These are phyloP conservation scores for Vaccinium myrtillus DNA, from an alignment of 148 eudicot genomes.

Conservation along the genomic window DNA sequence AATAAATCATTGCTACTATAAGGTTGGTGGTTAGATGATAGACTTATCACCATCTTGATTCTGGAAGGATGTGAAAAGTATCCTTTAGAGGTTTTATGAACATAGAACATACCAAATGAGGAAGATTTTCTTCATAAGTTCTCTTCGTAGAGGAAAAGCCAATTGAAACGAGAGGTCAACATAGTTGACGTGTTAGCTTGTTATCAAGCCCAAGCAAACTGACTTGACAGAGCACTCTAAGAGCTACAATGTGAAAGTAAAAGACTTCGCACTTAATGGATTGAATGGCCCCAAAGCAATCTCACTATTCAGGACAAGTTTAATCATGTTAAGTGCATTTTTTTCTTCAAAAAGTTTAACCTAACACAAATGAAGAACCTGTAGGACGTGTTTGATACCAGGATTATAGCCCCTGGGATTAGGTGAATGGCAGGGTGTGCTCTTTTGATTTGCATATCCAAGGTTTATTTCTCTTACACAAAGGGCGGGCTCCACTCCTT, in stretches of 20 bases:
- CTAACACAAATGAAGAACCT: background rate
- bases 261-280: background rate
- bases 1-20: background rate
- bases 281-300: background rate
- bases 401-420: background rate
- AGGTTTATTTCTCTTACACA: background rate
- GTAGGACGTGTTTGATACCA: background rate
- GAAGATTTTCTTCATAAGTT: background rate
- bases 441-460: background rate
- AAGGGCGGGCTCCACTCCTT: background rate
- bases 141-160: background rate
- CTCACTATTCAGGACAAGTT: slow-evolving; percentile 1
- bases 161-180: slow-evolving; percentile 1
- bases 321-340: background rate
- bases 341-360: background rate
- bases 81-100: background rate
- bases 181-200: background rate
- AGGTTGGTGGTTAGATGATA: background rate
- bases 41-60: background rate
- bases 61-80: background rate
- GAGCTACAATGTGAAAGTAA: background rate
- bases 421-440: background rate
- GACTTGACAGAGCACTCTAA: background rate
- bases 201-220: background rate
- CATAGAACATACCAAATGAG: background rate